A percentile compares a stretch with the other conserved stretches of the same genome.
These are phyloP conservation scores for Rhizoclosmatium globosum DNA, from an alignment of 192 early-diverging fungal species.

Conservation along the genomic window DNA sequence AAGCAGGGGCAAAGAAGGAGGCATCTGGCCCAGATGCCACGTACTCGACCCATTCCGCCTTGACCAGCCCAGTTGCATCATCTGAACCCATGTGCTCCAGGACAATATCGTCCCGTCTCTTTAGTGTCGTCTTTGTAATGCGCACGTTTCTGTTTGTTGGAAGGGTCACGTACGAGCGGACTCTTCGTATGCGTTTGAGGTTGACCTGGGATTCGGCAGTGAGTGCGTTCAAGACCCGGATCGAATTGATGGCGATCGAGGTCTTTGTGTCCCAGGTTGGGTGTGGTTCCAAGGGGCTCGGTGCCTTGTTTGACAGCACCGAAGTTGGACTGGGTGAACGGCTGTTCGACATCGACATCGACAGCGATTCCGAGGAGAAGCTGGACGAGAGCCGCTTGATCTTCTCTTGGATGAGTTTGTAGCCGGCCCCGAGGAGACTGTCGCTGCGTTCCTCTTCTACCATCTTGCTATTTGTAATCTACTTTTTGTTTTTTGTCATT, in stretches of 20 bases:
- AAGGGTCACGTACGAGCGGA: slow-evolving; percentile 19
- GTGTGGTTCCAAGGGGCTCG: slow-evolving; percentile 4
- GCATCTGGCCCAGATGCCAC: neutral
- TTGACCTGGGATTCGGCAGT: slow-evolving; percentile 28
- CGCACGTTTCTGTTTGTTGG: slow-evolving; percentile 23
- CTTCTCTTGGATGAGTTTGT: neutral
- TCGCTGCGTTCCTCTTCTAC: neutral
- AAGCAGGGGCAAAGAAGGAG: neutral
- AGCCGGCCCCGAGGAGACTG: neutral
- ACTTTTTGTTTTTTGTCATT: no score
- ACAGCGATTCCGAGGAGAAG: neutral
- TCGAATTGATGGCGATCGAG: slow-evolving; percentile 20
- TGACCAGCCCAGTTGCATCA: slow-evolving; percentile 37
- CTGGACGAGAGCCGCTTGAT: neutral
- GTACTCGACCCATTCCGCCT: slow-evolving; percentile 45
- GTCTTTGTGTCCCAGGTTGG: slow-evolving; percentile 32
- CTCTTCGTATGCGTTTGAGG: slow-evolving; percentile 12
- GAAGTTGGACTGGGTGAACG: no score
- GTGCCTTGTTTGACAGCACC: neutral
- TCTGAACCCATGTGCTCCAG: slow-evolving; percentile 32
- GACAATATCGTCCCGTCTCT: slow-evolving; percentile 19
- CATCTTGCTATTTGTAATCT: no score
- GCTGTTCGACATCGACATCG: neutral
- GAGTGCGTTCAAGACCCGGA: slow-evolving; percentile 10
- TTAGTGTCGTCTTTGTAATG: slow-evolving; percentile 13